Base-by-base conservation (phyloP, 1,284 basidiomycete genomes). In the Cutaneotrichosporon sp. region DNA sequence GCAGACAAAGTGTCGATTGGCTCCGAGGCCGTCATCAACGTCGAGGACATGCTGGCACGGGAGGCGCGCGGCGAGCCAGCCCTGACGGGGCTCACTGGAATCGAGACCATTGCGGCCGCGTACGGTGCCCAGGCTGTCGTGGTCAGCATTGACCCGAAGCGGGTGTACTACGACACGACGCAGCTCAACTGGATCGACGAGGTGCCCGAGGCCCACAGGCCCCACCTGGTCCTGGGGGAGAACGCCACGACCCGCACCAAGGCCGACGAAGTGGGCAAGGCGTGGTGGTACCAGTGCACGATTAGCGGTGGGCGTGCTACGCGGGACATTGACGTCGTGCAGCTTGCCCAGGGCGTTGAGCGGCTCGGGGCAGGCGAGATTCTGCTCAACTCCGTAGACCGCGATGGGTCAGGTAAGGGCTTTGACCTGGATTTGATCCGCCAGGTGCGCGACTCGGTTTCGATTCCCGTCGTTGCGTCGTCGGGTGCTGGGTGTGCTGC, bases 211-310 rank as follows among this genome's bases (percentile, higher is more conserved):
- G 61, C 63, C 8, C 63, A 77, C 71, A 51, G 64, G 33, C 45
- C 66, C 14, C 64, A 65, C 53, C 52, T 75, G 52, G 46, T 72
- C 55, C 52, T 67, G 26, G 75, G 75, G 17, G 67, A 84, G 29
- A 72, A 76, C 51, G 67, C 77, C 14, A 79, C 79, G 46, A 76
- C 78, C 11, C 69, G 76, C 60, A 75, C 74, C 19, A 66, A 72
- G 34, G 79, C 79, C 66, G 77, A 75, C 50, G 86, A 86, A 62
- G 76, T 82, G 53, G 86, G 84, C 52, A 85, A 86, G 71, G 84
- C 84, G 41, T 97, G 96, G 92, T 98, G 94, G 94, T 99, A 99
- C 75, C 89, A 92, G 69, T 97, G 94, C 74, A 98, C 96, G 12
- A 87, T 97, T 49, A 89, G 87, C 6, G 94, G 96, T 43, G 96